phyloP scores from a whole-genome alignment of 1,284 basidiomycete species.

The Rhodotorula sp. region DNA sequence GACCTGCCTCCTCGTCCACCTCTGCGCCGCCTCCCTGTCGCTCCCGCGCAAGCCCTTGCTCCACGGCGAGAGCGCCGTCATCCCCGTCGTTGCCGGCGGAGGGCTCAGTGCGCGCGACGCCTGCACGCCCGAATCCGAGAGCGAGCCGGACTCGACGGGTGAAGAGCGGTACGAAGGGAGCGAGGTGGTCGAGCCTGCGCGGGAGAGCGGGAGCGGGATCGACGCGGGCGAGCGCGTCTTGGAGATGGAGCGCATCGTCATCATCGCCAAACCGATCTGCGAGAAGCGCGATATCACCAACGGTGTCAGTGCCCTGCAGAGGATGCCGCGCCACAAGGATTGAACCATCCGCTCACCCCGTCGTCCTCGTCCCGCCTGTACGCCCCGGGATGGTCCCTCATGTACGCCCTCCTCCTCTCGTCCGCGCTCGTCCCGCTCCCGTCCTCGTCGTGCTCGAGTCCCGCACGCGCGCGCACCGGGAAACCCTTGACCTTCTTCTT shows the following conservation, averaged over 20 bases:
- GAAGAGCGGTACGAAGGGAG: slow-evolving; percentile 2
- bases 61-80: slow-evolving; percentile 26
- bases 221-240: slow-evolving; percentile 2
- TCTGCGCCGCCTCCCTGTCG: not conserved
- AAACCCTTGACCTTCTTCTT: slow-evolving; percentile 23
- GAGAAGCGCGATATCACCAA: not conserved
- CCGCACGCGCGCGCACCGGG: not conserved
- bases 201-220: not conserved
- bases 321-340: no score
- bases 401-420: not conserved
- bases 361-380: slow-evolving; percentile 18
- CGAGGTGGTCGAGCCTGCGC: not conserved
- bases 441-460: not conserved
- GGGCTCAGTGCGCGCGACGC: not conserved
- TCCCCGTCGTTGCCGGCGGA: slow-evolving; percentile 17
- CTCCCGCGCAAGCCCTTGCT: slow-evolving; percentile 23
- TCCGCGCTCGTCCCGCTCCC: not conserved
- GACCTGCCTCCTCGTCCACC: slow-evolving; percentile 21
- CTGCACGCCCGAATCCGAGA: not conserved
- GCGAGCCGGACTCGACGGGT: not conserved
- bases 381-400: slow-evolving; percentile 6
- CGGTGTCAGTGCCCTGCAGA: not conserved
- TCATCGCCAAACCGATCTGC: not conserved
- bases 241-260: slow-evolving; percentile 13
- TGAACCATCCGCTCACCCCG: not conserved